Conservation (phyloP, 1,139 yeast genomes). For the Blastobotrys arbuscula region DNA sequence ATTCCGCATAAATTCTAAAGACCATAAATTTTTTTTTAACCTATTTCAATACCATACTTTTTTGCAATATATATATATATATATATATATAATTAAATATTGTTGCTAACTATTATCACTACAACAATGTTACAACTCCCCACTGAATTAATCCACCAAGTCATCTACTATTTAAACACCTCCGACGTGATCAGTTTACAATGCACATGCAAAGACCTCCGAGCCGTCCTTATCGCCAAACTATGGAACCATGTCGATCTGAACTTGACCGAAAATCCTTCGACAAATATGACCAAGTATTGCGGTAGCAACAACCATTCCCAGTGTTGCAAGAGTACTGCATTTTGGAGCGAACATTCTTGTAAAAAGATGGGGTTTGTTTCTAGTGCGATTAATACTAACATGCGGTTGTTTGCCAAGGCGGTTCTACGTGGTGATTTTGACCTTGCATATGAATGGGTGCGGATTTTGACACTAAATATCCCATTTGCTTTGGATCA, state of each 20-base stretch:
- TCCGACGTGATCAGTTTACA: conserved; percentile 11
- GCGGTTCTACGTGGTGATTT: conserved; percentile 9
- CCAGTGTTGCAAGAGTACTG: conserved; percentile 9
- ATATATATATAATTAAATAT: no score
- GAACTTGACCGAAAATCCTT: neutral
- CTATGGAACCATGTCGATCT: conserved; percentile 14
- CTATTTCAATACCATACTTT: no score
- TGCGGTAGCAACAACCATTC: conserved; percentile 5
- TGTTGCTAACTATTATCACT: no score
- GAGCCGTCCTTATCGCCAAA: conserved; percentile 10
- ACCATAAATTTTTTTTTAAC: no score
- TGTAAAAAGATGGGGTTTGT: conserved; percentile 12
- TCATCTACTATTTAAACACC: conserved; percentile 9
- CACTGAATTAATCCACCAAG: conserved; percentile 12
- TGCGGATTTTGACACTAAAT: conserved; percentile 10
- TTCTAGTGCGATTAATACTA: conserved; percentile 2
- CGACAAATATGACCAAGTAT: conserved; percentile 1
- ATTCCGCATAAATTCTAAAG: no score
- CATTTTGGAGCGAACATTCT: conserved; percentile 8
- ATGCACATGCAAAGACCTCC: conserved; percentile 9
- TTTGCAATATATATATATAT: no score
- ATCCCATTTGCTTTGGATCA: neutral
- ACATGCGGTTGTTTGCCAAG: conserved; percentile 10
- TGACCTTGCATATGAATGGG: conserved; percentile 11
- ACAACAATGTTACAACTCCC: conserved; percentile 8